A percentile compares a stretch with the other conserved stretches of the same genome.
Conservation (phyloP, 2,329 filamentous ascomycete species). For the Geosmithia flava region DNA sequence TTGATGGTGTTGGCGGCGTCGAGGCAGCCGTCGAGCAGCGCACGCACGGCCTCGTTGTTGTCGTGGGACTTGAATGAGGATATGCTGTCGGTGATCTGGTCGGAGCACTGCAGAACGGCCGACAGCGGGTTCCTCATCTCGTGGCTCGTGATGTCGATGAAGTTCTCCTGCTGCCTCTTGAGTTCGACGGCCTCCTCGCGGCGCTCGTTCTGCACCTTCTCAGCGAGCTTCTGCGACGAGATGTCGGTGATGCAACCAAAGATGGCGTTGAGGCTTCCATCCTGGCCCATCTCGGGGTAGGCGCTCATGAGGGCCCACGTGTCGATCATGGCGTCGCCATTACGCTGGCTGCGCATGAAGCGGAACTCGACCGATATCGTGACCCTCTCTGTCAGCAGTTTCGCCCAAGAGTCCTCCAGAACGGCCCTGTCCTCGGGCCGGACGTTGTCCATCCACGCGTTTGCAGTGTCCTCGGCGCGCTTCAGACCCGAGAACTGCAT, state of each 20-base stretch:
- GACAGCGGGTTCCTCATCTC: constrained; percentile 69
- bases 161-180: constrained; percentile 60
- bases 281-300: constrained; percentile 55
- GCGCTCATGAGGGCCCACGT: constrained; percentile 71
- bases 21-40: constrained; percentile 41
- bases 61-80: constrained; percentile 23
- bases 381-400: constrained; percentile 46
- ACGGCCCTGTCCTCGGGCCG: constrained; percentile 50
- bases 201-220: constrained; percentile 64
- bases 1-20: constrained; percentile 75
- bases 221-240: constrained; percentile 73
- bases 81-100: constrained; percentile 51
- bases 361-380: constrained; percentile 62
- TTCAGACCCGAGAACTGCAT: constrained; percentile 58
- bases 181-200: constrained; percentile 73
- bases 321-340: constrained; percentile 47
- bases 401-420: constrained; percentile 49
- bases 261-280: constrained; percentile 57
- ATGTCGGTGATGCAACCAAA: constrained; percentile 80
- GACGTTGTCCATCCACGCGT: constrained; percentile 63
- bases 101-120: constrained; percentile 63
- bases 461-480: constrained; percentile 41
- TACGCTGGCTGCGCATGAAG: constrained; percentile 56
- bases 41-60: constrained; percentile 29
- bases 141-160: constrained; percentile 63